Evolutionary conservation across 108 stramenopile species (phyloP), one percentile per base, ranked within the genome.

Genomic region (Skeletonema grethae): DNA sequence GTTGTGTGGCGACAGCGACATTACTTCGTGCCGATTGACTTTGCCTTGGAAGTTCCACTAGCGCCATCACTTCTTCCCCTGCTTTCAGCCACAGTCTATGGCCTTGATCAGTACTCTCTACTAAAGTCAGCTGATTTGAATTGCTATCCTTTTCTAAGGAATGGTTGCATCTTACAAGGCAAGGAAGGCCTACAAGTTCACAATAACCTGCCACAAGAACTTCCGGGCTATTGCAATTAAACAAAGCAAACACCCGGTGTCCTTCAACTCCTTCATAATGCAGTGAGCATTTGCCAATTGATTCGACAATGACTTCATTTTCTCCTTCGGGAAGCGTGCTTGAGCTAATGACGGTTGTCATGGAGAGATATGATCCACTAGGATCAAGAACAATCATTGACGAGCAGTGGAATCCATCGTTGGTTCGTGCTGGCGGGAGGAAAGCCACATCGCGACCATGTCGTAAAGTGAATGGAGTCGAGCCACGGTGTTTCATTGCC

Each of bases 361-460:
- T 58, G 4, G 80, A 82, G 20, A 82, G 31, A 13, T 56, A 61
- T 39, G 70, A 46, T 9, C 85, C 86, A 70, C 83, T 79, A 7
- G 60, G 55, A 32, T 82, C 81, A 7, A 94, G 65, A 3, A 94
- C 70, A 10, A 94, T 77, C 11, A 88, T 36, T 60, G 86, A 82
- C 5, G 85, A 81, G 31, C 76, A 76, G 7, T 70, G 80, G 48
- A 76, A 77, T 4, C 66, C 77, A 15, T 72, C 73, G 48, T 67
- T 61, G 32, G 74, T 82, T 67, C 46, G 60, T 61, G 45, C 58
- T 53, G 80, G 70, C 5, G 87, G 87, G 13, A 91, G 56, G 59
- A 94, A 94, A 3, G 79, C 86, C 6, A 87, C 70, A 73, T 92
- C 93, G 10, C 90, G 86, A 20, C 77, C 83, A 45, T 74, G 79